These are phyloP conservation scores for Leonotis leonurus DNA, from an alignment of 257 asterid species.

Conservation along the genomic window DNA sequence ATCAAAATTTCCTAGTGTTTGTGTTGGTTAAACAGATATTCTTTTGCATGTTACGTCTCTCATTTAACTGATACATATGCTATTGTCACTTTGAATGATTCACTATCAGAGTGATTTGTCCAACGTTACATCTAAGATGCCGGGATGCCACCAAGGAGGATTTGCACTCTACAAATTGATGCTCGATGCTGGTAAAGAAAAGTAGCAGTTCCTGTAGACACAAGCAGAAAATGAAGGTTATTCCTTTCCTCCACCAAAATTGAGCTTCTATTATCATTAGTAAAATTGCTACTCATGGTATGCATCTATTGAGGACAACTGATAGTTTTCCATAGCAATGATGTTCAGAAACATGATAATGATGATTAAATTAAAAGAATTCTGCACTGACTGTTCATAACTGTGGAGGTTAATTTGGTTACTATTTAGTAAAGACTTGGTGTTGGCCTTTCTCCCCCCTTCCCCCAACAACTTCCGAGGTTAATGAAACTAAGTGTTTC, in stretches of 20 bases:
- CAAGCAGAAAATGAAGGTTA: neutral
- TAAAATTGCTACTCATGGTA: neutral
- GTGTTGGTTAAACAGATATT: neutral
- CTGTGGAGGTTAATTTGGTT: neutral
- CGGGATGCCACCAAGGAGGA: slow-evolving; percentile 96
- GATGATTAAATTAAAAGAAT: neutral
- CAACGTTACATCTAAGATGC: slow-evolving; percentile 53
- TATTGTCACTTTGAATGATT: neutral
- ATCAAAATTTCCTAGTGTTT: neutral
- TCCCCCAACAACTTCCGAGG: neutral
- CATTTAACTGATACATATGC: neutral
- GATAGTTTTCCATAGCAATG: neutral
- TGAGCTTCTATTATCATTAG: neutral
- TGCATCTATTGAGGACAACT: neutral
- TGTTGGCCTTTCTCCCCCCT: too few species aligned
- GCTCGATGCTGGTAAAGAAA: slow-evolving; percentile 31
- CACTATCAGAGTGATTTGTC: slow-evolving; percentile 50
- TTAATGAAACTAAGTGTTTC: neutral
- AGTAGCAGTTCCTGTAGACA: slow-evolving; percentile 1
- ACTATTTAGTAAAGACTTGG: too few species aligned
- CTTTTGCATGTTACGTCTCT: neutral
- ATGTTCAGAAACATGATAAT: neutral
- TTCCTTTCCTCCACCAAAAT: neutral
- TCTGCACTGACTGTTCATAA: neutral
- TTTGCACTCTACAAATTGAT: slow-evolving; percentile 70